phyloP scores from a whole-genome alignment of 352 stramenopile genomes.

The Pythium aristosporum region DNA sequence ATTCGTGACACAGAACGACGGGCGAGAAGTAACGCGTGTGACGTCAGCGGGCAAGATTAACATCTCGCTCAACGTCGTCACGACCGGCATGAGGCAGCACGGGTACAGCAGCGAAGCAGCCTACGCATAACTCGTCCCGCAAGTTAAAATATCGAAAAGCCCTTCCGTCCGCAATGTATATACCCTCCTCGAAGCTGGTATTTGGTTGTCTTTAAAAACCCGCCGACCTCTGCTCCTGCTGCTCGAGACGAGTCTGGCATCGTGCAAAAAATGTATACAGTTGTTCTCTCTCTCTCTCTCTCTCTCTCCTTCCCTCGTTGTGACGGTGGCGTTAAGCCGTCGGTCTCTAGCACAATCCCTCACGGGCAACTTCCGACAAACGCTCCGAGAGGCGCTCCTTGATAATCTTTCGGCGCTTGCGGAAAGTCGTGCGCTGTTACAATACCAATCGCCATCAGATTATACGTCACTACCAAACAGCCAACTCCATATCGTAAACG shows the following conservation, averaged over 20 bases:
- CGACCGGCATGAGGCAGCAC: conserved; percentile 54
- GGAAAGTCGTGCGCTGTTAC: conserved; percentile 62
- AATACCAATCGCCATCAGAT: neutral
- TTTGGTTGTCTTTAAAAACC: neutral
- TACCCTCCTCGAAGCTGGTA: conserved; percentile 1
- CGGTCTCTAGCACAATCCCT: conserved; percentile 61
- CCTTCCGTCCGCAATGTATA: neutral
- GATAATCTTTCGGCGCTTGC: conserved; percentile 82
- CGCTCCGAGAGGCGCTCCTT: conserved; percentile 70
- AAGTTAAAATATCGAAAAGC: neutral
- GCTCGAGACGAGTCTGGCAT: neutral
- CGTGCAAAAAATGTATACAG: conserved; percentile 17
- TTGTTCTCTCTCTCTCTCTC: neutral
- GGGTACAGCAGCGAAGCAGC: conserved; percentile 35
- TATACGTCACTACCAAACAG: neutral
- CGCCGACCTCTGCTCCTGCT: neutral
- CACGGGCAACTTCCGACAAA: conserved; percentile 72
- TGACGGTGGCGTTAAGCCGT: no score
- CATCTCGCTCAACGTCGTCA: conserved; percentile 66
- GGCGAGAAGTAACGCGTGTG: conserved; percentile 67
- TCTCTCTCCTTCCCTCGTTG: no score
- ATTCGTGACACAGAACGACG: conserved; percentile 70
- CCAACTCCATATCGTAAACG: conserved; percentile 1
- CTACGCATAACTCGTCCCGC: conserved; percentile 8
- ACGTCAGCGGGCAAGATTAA: conserved; percentile 50